Conservation (phyloP, 805 yeast species). For the Ogataea nakhonphanomensis region DNA sequence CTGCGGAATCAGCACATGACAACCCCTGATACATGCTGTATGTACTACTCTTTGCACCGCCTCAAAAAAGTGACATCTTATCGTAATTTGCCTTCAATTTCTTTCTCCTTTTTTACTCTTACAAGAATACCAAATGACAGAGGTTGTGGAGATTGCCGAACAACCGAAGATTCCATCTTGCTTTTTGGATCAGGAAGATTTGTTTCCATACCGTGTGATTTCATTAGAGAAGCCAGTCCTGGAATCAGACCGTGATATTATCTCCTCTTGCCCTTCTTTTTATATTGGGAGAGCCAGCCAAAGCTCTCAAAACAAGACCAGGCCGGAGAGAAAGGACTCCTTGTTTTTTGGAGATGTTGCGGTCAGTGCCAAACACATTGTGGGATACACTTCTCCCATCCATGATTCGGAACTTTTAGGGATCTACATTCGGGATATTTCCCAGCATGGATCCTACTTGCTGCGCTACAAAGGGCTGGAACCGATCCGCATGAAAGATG, state of each 20-base stretch:
- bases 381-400: conserved; percentile 8
- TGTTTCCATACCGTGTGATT: conserved; percentile 10
- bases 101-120: not conserved
- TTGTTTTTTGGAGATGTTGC: conserved; percentile 24
- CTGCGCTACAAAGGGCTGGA: conserved; percentile 2
- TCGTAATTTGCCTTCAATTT: conserved; percentile 10
- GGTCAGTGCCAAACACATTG: conserved; percentile 26
- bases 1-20: not conserved
- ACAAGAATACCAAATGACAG: not conserved
- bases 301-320: conserved; percentile 5
- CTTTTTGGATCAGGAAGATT: conserved; percentile 1
- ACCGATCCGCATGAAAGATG: not conserved
- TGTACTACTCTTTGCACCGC: conserved; percentile 9
- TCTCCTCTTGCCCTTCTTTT: conserved; percentile 7
- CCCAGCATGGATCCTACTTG: conserved; percentile 21
- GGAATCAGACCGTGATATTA: conserved; percentile 1
- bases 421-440: conserved; percentile 13
- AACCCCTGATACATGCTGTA: too few species aligned
- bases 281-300: conserved; percentile 26
- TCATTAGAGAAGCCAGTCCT: not conserved
- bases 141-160: not conserved
- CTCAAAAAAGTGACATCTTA: conserved; percentile 1
- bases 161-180: not conserved
- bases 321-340: conserved; percentile 8
- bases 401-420: not conserved